These are phyloP conservation scores for Ambrosiella beaveri DNA, from an alignment of 2,329 filamentous ascomycete species.

Conservation along the genomic window DNA sequence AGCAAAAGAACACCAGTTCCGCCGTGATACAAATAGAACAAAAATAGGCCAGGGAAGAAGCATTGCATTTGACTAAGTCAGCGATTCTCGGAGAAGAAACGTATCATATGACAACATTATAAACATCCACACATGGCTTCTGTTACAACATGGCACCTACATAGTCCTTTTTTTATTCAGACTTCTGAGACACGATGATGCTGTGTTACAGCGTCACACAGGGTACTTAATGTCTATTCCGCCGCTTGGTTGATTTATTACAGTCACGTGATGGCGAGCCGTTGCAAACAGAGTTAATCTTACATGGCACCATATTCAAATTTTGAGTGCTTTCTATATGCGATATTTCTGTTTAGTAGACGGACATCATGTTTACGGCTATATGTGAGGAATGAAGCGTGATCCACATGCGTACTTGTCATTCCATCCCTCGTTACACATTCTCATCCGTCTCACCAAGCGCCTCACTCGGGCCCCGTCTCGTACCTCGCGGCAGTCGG, in stretches of 20 bases:
- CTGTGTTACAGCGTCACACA: background rate
- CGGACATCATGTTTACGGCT: too few species aligned
- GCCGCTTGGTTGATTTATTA: background rate
- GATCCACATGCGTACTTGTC: background rate
- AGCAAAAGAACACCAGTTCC: too few species aligned
- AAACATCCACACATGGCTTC: conserved; percentile 2
- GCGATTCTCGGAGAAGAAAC: background rate
- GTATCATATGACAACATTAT: background rate
- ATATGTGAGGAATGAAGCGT: background rate
- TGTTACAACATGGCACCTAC: background rate
- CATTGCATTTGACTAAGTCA: background rate
- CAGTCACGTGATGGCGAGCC: background rate
- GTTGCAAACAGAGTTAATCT: too few species aligned
- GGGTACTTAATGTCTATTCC: background rate
- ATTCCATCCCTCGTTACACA: background rate
- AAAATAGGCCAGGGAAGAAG: too few species aligned
- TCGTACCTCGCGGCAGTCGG: too few species aligned
- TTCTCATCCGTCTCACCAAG: background rate
- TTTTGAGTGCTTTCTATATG: too few species aligned
- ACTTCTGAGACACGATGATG: background rate
- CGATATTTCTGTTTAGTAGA: too few species aligned
- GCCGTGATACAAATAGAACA: too few species aligned
- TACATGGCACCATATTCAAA: too few species aligned
- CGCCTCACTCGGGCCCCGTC: too few species aligned
- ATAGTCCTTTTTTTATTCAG: background rate